These are phyloP conservation scores for Diddensiella santjacobensis DNA, from an alignment of 805 yeast genomes.

Conservation along the genomic window DNA sequence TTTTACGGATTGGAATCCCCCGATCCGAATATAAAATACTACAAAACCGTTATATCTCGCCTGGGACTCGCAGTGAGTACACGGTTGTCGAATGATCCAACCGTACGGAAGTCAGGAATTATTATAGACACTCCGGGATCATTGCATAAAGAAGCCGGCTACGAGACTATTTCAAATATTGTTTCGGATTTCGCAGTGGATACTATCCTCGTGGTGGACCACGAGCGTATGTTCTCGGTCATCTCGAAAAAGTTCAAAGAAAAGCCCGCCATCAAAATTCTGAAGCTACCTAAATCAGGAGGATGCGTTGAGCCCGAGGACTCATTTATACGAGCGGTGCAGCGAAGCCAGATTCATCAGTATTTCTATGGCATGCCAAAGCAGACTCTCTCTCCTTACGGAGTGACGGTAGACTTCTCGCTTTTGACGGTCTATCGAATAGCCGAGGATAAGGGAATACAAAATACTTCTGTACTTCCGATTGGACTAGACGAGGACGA, in stretches of 20 bases:
- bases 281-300: conserved; percentile 67
- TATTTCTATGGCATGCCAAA: conserved; percentile 80
- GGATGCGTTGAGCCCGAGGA: conserved; percentile 78
- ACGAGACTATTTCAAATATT: conserved; percentile 48
- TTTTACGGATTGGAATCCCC: conserved; percentile 68
- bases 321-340: conserved; percentile 60
- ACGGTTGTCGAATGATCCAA: conserved; percentile 49
- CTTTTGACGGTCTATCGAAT: conserved; percentile 65
- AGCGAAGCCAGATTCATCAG: conserved; percentile 74
- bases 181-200: conserved; percentile 58
- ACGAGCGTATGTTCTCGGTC: conserved; percentile 64
- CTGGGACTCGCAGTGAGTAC: conserved; percentile 45
- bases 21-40: conserved; percentile 54
- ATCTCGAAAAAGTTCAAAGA: conserved; percentile 44
- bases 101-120: conserved; percentile 47
- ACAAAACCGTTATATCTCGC: conserved; percentile 45
- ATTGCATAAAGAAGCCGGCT: conserved; percentile 30
- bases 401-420: conserved; percentile 65
- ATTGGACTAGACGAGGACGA: conserved; percentile 33
- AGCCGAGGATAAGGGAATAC: conserved; percentile 29
- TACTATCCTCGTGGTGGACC: conserved; percentile 66
- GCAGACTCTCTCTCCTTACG: conserved; percentile 74
- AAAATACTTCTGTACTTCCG: conserved; percentile 32
- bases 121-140: conserved; percentile 71
- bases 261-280: conserved; percentile 36